Base-by-base conservation (phyloP, 768 basidiomycete genomes). In the Boletus fagicola region DNA sequence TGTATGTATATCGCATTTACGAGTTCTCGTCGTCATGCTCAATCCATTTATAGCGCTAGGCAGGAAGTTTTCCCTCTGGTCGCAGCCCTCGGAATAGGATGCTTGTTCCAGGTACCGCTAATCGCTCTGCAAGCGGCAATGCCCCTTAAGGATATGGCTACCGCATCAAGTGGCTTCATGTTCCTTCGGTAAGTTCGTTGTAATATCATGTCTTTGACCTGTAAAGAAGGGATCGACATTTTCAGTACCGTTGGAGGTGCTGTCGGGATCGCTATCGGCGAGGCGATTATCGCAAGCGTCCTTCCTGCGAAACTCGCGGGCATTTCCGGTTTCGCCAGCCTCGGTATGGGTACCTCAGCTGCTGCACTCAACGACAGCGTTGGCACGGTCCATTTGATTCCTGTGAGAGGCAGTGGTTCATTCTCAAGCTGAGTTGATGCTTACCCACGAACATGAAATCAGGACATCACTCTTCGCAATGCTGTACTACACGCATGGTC, bases 141-240 rank as follows among this genome's bases (percentile, higher is more conserved):
- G 91, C 92, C 92, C 0, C 65, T 90, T 16, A 86, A 84, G 63
- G 90, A 93, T 61, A 91, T 93, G 90, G 90, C 90, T 3, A 91
- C 91, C 2, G 85, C 83, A 53, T 91, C 91, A 0, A 76, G 81
- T 1, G 83, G 85, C 0, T 30, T 9, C 9, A 9, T 30, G 30
- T 30, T 30, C 9, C 30, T 30, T 30, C 30, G 30, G 30, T 30
- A 30, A 30, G 30, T 8, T 30, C 28, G 30, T 30, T 30, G 2
- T 30, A 30, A 30, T 8, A 30, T 9, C 30, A 9, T 30, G 9
- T 30, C 7, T 30, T 30, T 30, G 30, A 30, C 9, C 30, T 30
- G 30, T 30, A 9, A 30, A 6, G 30, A 30, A 30, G 9, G 8
- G 8, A 30, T 30, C 30, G 30, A 30, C 30, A 30, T 30, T 30